phyloP scores from a whole-genome alignment of 306 rosid genomes.

The Vicia faba region DNA sequence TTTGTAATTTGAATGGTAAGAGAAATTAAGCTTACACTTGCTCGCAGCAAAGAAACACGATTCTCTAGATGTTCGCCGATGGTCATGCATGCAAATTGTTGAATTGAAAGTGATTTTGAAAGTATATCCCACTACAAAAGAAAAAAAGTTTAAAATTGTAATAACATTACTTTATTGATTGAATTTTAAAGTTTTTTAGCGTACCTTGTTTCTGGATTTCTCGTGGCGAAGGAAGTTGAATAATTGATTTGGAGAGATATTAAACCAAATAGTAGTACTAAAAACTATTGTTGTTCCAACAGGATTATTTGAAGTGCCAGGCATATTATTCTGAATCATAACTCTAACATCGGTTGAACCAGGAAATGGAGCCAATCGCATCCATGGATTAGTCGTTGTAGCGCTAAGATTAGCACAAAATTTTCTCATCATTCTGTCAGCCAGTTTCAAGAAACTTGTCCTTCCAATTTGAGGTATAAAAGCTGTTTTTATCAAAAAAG shows the following conservation, averaged over 20 bases:
- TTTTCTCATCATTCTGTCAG: conserved; percentile 57
- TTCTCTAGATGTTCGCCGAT: conserved; percentile 47
- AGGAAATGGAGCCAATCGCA: background rate
- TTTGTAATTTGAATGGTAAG: too few relatives aligned
- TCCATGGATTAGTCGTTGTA: conserved; percentile 46
- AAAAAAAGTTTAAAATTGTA: background rate
- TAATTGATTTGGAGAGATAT: conserved; percentile 40
- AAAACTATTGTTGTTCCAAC: conserved; percentile 36
- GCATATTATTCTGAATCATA: conserved; percentile 1
- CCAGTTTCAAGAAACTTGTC: conserved; percentile 46
- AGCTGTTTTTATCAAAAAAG: conserved; percentile 31
- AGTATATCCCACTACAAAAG: conserved; percentile 60
- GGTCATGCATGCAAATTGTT: conserved; percentile 37
- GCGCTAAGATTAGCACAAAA: conserved; percentile 41
- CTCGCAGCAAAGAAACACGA: conserved; percentile 52
- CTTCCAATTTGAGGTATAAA: conserved; percentile 44
- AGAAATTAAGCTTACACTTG: conserved; percentile 38
- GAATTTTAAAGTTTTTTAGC: too few relatives aligned
- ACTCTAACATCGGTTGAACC: conserved; percentile 39
- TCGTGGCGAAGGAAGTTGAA: conserved; percentile 53
- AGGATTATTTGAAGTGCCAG: conserved; percentile 33
- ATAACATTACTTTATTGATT: too few relatives aligned
- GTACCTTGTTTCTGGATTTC: conserved; percentile 49
- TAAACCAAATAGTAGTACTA: conserved; percentile 42
- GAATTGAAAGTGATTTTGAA: conserved; percentile 24